Percentiles rank a stretch among this genome's conserved stretches.
These are phyloP conservation scores for Metschnikowia vanudenii DNA, from an alignment of 805 yeast genomes.

Conservation along the genomic window DNA sequence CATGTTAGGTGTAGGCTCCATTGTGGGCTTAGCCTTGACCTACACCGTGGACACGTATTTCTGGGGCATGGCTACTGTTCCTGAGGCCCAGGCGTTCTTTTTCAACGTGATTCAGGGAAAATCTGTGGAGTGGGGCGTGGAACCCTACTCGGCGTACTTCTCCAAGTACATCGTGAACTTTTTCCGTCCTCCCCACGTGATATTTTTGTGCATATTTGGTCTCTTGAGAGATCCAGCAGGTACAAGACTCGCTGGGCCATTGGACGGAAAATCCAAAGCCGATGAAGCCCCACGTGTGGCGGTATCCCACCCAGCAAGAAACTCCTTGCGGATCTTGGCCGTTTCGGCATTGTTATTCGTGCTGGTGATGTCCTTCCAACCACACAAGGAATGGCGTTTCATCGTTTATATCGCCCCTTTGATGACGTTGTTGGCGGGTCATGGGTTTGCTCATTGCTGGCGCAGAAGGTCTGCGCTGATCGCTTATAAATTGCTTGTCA, in stretches of 20 bases:
- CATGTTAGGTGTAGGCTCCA: conserved; percentile 48
- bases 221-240: conserved; percentile 45
- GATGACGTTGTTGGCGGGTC: conserved; percentile 60
- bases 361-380: conserved; percentile 69
- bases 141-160: conserved; percentile 72
- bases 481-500: conserved; percentile 28
- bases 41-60: conserved; percentile 66
- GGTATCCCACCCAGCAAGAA: conserved; percentile 24
- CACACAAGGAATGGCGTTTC: conserved; percentile 95
- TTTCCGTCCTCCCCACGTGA: conserved; percentile 46
- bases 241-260: conserved; percentile 25
- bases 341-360: conserved; percentile 56
- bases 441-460: conserved; percentile 46
- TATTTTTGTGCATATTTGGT: conserved; percentile 35
- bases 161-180: conserved; percentile 42
- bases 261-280: neutral
- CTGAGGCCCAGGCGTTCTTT: conserved; percentile 70
- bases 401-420: conserved; percentile 74
- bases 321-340: conserved; percentile 46
- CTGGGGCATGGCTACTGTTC: conserved; percentile 64
- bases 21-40: conserved; percentile 50
- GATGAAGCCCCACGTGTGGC: conserved; percentile 17
- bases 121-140: conserved; percentile 78
- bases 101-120: conserved; percentile 79
- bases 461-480: conserved; percentile 20